Evolutionary conservation across 371 early-diverging fungal species (phyloP).

Genomic region (Mucor mucedo): DNA sequence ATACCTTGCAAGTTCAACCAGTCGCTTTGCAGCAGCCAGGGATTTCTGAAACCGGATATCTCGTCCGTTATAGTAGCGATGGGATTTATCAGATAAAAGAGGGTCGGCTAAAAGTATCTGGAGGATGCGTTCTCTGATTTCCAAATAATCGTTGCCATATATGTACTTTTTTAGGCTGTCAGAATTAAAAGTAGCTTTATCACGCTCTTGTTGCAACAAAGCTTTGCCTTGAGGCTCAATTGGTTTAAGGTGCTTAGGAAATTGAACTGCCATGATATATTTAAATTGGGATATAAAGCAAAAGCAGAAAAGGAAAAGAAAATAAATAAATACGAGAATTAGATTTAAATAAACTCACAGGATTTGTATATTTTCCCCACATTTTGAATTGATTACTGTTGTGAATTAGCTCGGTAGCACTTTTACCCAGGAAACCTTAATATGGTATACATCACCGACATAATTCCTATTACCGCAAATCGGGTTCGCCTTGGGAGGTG

Average conservation of each 20-base stretch:
- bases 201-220: constrained; percentile 49
- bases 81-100: constrained; percentile 56
- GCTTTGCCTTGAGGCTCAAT: constrained; percentile 57
- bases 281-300: constrained; percentile 7
- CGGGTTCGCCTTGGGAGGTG: too few species aligned
- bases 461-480: too few species aligned
- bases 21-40: constrained; percentile 52
- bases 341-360: not conserved
- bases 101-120: constrained; percentile 59
- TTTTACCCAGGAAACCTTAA: constrained; percentile 14
- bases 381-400: constrained; percentile 21
- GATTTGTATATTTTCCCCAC: constrained; percentile 20
- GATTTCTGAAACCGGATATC: constrained; percentile 56
- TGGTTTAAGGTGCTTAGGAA: constrained; percentile 59
- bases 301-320: constrained; percentile 13
- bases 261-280: constrained; percentile 30
- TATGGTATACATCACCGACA: too few species aligned
- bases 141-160: constrained; percentile 49
- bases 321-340: not conserved
- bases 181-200: constrained; percentile 41
- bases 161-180: constrained; percentile 46
- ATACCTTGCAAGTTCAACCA: constrained; percentile 57
- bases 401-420: constrained; percentile 16
- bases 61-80: constrained; percentile 61
- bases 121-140: constrained; percentile 47